phyloP scores from a whole-genome alignment of 495 filamentous ascomycete genomes.

The Beverwykella pulmonaria region DNA sequence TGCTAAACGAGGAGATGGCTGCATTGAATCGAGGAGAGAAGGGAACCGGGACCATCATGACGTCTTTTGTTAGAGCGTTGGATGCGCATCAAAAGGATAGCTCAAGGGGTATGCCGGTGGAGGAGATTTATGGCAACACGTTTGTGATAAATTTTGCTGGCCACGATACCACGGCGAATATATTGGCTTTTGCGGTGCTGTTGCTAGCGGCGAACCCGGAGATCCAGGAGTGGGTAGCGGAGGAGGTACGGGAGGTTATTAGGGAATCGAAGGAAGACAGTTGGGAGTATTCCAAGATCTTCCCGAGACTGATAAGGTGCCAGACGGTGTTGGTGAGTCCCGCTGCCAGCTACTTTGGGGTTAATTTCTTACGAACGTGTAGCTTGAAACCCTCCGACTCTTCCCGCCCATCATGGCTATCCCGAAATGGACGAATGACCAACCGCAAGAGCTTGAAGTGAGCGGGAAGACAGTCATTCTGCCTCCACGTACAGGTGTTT shows the following conservation, averaged over 20 bases:
- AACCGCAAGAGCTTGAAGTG: slow-evolving; percentile 37
- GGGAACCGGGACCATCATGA: slow-evolving; percentile 14
- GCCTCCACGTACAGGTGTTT: slow-evolving; percentile 45
- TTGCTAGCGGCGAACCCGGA: slow-evolving; percentile 50
- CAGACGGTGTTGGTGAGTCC: slow-evolving; percentile 15
- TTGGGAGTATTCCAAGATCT: slow-evolving; percentile 39
- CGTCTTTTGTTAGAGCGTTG: slow-evolving; percentile 17
- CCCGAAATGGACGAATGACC: slow-evolving; percentile 45
- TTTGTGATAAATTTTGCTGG: slow-evolving; percentile 57
- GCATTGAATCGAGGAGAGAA: background rate
- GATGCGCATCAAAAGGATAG: slow-evolving; percentile 27
- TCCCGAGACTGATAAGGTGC: slow-evolving; percentile 13
- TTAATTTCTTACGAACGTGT: too few relatives aligned
- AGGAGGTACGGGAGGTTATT: slow-evolving; percentile 43
- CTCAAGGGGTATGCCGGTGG: slow-evolving; percentile 30
- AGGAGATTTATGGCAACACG: slow-evolving; percentile 55
- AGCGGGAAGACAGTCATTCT: slow-evolving; percentile 40
- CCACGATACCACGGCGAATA: slow-evolving; percentile 56
- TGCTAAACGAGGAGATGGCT: slow-evolving; percentile 12
- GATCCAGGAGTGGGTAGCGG: slow-evolving; percentile 51
- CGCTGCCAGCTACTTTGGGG: too few relatives aligned
- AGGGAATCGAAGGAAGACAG: slow-evolving; percentile 36
- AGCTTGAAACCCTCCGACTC: slow-evolving; percentile 51
- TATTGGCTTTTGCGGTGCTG: slow-evolving; percentile 49
- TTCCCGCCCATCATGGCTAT: slow-evolving; percentile 48